Conservation (phyloP, 2,329 filamentous ascomycete genomes). For the Diaporthe sp. region DNA sequence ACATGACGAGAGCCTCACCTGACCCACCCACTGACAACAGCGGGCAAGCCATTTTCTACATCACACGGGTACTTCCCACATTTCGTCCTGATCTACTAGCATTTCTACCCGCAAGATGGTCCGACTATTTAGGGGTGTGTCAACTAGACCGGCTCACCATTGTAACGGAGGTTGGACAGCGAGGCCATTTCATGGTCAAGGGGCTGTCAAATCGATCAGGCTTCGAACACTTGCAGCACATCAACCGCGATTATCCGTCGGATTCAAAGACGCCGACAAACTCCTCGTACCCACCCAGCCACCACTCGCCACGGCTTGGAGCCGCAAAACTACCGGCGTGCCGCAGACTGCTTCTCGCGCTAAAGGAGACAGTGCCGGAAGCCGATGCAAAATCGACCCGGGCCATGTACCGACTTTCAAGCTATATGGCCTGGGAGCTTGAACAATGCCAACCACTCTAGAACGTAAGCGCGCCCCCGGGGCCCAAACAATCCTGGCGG, state of each 20-base stretch:
- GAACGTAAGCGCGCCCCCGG: not conserved
- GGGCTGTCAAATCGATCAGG: not conserved
- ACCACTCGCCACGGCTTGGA: not conserved
- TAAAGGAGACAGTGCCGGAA: not conserved
- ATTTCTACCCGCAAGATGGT: not conserved
- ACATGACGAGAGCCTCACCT: constrained; percentile 26
- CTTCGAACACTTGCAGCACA: not conserved
- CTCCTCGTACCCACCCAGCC: not conserved
- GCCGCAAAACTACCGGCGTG: not conserved
- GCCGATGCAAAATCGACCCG: not conserved
- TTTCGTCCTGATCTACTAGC: not conserved
- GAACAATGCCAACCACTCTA: not conserved
- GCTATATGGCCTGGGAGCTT: constrained; percentile 4
- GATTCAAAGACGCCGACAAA: not conserved
- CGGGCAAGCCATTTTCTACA: not conserved
- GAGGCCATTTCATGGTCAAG: not conserved
- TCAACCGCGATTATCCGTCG: not conserved
- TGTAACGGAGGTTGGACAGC: not conserved
- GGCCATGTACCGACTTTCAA: not conserved
- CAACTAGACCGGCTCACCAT: not conserved
- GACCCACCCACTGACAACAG: not conserved
- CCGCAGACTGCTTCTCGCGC: not conserved
- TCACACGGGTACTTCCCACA: not conserved
- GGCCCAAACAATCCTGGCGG: constrained; percentile 1
- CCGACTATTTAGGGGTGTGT: not conserved